Conservation (phyloP, 1,284 basidiomycete species). For the Rhodofomes roseus region DNA sequence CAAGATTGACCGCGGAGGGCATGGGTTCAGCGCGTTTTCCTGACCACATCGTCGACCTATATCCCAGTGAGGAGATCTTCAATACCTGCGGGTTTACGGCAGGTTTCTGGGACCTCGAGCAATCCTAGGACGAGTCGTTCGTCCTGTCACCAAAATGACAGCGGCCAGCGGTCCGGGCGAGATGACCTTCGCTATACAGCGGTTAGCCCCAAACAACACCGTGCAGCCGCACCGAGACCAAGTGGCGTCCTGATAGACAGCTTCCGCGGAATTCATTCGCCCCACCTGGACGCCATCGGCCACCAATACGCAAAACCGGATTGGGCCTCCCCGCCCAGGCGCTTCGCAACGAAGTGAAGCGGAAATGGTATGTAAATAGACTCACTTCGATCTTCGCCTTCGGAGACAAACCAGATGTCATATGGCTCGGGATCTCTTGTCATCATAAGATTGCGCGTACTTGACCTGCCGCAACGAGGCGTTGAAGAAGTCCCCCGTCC, state of each 20-base stretch:
- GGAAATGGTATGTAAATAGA: not conserved
- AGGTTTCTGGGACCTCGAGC: not conserved
- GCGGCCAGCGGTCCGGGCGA: not conserved
- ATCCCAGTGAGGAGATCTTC: not conserved
- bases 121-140: not conserved
- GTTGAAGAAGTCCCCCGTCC: not conserved
- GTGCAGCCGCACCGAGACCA: not conserved
- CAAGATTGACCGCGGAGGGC: not conserved
- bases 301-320: not conserved
- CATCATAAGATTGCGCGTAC: not conserved
- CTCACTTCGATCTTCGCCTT: not conserved
- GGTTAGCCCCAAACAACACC: not conserved
- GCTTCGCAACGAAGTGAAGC: not conserved
- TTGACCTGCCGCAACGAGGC: not conserved
- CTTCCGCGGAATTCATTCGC: not conserved
- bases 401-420: not conserved
- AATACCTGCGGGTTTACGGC: not conserved
- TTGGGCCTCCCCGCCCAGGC: not conserved
- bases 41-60: not conserved
- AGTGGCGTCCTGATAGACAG: not conserved
- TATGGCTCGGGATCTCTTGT: not conserved
- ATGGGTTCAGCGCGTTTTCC: not conserved
- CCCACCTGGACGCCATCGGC: not conserved
- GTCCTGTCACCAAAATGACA: not conserved
- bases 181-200: not conserved